Conservation (phyloP, 495 filamentous ascomycete genomes). For the Talaromyces liani region DNA sequence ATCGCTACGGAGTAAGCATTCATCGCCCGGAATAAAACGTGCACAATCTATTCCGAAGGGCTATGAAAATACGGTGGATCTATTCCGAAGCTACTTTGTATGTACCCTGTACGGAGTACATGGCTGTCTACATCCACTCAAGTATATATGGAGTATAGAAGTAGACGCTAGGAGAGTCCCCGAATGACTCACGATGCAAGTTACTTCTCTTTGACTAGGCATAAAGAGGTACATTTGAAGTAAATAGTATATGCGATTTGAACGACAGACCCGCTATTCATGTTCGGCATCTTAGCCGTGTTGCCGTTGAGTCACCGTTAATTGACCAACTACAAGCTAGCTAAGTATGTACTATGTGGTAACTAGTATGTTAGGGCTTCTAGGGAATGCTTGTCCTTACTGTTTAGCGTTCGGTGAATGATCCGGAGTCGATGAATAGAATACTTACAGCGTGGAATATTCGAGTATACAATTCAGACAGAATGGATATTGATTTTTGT, state of each 20-base stretch:
- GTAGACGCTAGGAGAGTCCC: not conserved
- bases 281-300: not conserved
- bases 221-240: not conserved
- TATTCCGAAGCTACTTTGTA: not conserved
- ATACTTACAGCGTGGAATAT: too few relatives aligned
- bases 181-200: not conserved
- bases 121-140: too few relatives aligned
- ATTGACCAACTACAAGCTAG: not conserved
- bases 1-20: not conserved
- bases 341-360: too few relatives aligned
- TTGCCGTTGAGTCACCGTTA: not conserved
- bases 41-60: not conserved
- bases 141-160: too few relatives aligned
- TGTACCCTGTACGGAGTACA: too few relatives aligned
- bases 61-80: too few relatives aligned
- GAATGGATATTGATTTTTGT: too few relatives aligned
- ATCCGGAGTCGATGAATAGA: too few relatives aligned
- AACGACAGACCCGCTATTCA: not conserved
- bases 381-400: not conserved
- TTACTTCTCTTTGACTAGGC: not conserved
- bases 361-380: not conserved
- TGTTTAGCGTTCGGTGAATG: not conserved
- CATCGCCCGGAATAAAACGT: not conserved
- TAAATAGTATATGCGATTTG: not conserved
- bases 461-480: too few relatives aligned